A percentile compares a stretch with the other conserved stretches of the same genome.
Evolutionary conservation across 2,329 filamentous ascomycete genomes (phyloP).

Genomic region (Botrytis galanthina): DNA sequence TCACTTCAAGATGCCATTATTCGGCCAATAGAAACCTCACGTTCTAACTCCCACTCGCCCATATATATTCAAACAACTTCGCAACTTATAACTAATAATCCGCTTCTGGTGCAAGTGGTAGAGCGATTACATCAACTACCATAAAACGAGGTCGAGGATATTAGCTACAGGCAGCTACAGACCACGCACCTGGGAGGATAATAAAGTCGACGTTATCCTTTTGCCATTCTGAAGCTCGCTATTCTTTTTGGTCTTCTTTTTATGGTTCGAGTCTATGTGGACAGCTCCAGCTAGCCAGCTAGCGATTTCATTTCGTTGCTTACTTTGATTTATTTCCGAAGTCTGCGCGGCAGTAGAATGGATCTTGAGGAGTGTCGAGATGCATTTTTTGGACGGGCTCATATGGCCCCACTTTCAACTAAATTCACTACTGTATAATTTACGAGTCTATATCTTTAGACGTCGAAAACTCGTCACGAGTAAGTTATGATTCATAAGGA

Average conservation of each 20-base stretch:
- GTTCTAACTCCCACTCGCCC: not conserved
- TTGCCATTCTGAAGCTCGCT: not conserved
- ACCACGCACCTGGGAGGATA: not conserved
- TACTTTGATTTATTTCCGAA: not conserved
- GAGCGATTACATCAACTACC: not conserved
- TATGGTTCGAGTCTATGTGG: not conserved
- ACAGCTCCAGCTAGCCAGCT: not conserved
- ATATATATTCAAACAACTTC: not conserved
- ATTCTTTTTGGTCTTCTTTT: not conserved
- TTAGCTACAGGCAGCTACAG: not conserved
- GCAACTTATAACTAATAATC: not conserved
- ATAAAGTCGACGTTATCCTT: not conserved
- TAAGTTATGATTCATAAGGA: too few species aligned
- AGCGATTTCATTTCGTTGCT: not conserved
- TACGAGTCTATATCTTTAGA: not conserved
- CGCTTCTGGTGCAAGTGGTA: not conserved
- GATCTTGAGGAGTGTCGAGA: not conserved
- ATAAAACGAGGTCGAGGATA: not conserved
- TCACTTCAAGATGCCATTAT: not conserved
- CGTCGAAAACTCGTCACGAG: too few species aligned
- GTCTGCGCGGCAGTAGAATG: not conserved
- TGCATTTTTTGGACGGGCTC: not conserved
- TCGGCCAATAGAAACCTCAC: not conserved
- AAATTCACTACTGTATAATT: not conserved
- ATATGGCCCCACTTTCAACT: not conserved